These are phyloP conservation scores for Gorgonomyces haynaldii DNA, from an alignment of 192 early-diverging fungal genomes.

Conservation along the genomic window DNA sequence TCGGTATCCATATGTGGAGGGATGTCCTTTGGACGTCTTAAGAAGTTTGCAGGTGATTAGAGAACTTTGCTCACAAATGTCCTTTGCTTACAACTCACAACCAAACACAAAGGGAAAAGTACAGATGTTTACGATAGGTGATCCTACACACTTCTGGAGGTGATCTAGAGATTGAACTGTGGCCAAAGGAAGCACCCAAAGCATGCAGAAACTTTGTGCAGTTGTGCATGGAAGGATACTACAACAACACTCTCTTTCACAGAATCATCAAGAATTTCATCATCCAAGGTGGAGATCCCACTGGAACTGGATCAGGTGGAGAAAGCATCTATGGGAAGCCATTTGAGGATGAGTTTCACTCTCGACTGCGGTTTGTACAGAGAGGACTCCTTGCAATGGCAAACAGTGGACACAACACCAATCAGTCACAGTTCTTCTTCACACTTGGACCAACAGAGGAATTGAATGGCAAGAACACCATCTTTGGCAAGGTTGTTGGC, in stretches of 20 bases:
- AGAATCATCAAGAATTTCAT: constrained; percentile 82
- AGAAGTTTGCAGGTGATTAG: no score
- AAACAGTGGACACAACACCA: constrained; percentile 66
- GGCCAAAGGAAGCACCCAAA: constrained; percentile 87
- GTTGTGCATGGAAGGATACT: constrained; percentile 61
- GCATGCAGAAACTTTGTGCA: constrained; percentile 94
- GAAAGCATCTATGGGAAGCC: constrained; percentile 65
- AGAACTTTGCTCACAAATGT: no score
- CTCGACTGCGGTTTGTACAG: constrained; percentile 74
- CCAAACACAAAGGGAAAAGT: constrained; percentile 7
- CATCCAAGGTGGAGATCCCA: constrained; percentile 90
- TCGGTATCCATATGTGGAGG: no score
- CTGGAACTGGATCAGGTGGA: constrained; percentile 61
- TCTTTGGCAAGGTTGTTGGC: constrained; percentile 89
- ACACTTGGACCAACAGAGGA: constrained; percentile 75
- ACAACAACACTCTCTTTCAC: constrained; percentile 81
- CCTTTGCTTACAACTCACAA: constrained; percentile 3
- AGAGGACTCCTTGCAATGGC: constrained; percentile 87
- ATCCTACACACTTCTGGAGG: constrained; percentile 75
- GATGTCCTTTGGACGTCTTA: no score
- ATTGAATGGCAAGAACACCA: constrained; percentile 77
- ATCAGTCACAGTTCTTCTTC: constrained; percentile 91
- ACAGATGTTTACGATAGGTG: constrained; percentile 28
- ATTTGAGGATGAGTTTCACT: constrained; percentile 89
- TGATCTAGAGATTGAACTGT: constrained; percentile 78